These are phyloP conservation scores for Podospora anserina DNA, from an alignment of 495 filamentous ascomycete genomes.

Conservation along the genomic window DNA sequence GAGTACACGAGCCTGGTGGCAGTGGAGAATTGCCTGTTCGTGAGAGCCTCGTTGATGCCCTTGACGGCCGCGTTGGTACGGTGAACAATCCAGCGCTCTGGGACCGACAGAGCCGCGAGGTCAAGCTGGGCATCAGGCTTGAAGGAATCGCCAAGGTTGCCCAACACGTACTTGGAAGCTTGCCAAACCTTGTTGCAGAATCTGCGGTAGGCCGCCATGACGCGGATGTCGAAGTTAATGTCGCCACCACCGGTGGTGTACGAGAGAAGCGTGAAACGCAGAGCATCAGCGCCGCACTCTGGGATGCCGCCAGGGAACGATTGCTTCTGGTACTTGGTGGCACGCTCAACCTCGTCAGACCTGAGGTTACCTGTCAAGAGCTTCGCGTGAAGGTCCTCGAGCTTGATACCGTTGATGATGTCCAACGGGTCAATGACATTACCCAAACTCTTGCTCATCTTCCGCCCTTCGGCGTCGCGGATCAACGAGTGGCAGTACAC, in stretches of 20 bases:
- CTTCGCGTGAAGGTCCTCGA: conserved; percentile 67
- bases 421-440: conserved; percentile 83
- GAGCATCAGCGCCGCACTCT: conserved; percentile 81
- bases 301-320: conserved; percentile 82
- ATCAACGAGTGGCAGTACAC: conserved; percentile 75
- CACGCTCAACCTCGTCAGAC: conserved; percentile 67
- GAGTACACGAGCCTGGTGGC: conserved; percentile 46
- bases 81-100: conserved; percentile 81
- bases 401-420: conserved; percentile 68
- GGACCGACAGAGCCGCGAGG: conserved; percentile 61
- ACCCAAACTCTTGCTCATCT: conserved; percentile 82
- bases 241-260: conserved; percentile 89
- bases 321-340: conserved; percentile 74
- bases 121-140: conserved; percentile 61
- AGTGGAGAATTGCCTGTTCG: conserved; percentile 66
- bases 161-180: conserved; percentile 81
- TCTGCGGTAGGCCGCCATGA: conserved; percentile 77
- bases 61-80: conserved; percentile 72
- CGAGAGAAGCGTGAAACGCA: conserved; percentile 74
- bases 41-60: conserved; percentile 67
- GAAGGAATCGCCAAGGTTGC: conserved; percentile 70
- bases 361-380: conserved; percentile 67
- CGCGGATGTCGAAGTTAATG: conserved; percentile 79
- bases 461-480: conserved; percentile 73
- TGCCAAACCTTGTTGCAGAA: conserved; percentile 96